Conservation (phyloP, 2,329 filamentous ascomycete genomes). For the Xylariales sp. region DNA sequence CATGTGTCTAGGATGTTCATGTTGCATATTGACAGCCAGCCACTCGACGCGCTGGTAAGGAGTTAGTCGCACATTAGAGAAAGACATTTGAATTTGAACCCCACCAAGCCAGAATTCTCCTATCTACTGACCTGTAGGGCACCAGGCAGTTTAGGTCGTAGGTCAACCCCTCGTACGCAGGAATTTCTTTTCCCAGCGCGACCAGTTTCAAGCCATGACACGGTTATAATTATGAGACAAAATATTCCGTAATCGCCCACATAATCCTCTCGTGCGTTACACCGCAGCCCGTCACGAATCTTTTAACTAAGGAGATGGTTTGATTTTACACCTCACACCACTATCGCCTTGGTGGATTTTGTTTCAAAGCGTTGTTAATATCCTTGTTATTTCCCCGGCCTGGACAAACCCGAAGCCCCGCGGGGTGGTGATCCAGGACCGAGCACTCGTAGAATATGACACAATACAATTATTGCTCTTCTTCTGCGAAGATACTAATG, state of each 20-base stretch:
- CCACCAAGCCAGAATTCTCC: not conserved
- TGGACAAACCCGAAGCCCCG: not conserved
- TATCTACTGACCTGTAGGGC: not conserved
- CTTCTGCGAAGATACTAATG: not conserved
- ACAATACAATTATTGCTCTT: not conserved
- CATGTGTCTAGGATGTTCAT: constrained; percentile 3
- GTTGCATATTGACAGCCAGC: constrained; percentile 2
- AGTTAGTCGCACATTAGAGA: not conserved
- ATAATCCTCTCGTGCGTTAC: constrained; percentile 6
- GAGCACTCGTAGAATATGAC: not conserved
- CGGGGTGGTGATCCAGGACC: not conserved
- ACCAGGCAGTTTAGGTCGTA: not conserved
- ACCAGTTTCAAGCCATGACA: not conserved
- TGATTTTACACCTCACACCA: not conserved
- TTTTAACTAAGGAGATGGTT: not conserved
- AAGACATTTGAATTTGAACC: not conserved
- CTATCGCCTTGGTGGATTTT: not conserved
- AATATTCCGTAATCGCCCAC: not conserved
- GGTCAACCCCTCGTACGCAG: not conserved
- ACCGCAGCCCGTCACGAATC: constrained; percentile 13
- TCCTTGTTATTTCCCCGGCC: not conserved
- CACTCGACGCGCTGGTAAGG: not conserved
- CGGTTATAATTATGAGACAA: not conserved
- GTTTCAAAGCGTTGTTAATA: not conserved
- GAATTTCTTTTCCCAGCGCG: not conserved